Evolutionary conservation across 2,329 filamentous ascomycete genomes (phyloP), one percentile per base, ranked within the genome.

Genomic region (Drechslera avenae): DNA sequence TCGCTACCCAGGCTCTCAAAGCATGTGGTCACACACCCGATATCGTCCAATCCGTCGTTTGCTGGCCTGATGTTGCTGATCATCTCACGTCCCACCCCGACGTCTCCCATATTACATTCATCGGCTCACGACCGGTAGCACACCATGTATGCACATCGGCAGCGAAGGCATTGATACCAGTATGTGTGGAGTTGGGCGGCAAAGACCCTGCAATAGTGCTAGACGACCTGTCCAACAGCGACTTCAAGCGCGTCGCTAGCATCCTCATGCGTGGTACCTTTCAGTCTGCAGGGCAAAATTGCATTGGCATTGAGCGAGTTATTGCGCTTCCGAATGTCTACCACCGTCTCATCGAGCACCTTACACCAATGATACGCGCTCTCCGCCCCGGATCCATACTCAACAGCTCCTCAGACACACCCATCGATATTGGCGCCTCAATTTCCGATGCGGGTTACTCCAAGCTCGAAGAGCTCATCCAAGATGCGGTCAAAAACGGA

Each of bases 261-360:
- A 88, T 95, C 57, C 83, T 97, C 56, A 87, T 99, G 77, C 86
- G 94, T 45, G 94, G 93, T 44, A 91, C 90, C 8, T 99, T 97
- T 76, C 94, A 99, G 75, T 91, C 91, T 43, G 88, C 91, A 13
- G 94, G 94, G 1, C 94, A 99, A 74, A 99, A 99, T 77, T 99
- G 94, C 75, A 93, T 99, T 68, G 94, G 94, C 47, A 93, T 97
- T 61, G 94, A 99, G 77, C 89, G 94, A 48, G 87, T 97, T 67
- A 87, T 97, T 62, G 90, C 88, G 18, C 82, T 89, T 13, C 87
- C 90, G 1, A 79, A 77, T n/a, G 81, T 90, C 43, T 96, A 97
- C 77, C 81, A 88, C 56, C 79, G 79, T 48, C 83, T 99, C 17
- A 77, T 96, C 44, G 74, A 79, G 4, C 80, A 86, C 54, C 83